These are phyloP conservation scores for Aspergillus nomiae DNA, from an alignment of 2,329 filamentous ascomycete species.

Conservation along the genomic window DNA sequence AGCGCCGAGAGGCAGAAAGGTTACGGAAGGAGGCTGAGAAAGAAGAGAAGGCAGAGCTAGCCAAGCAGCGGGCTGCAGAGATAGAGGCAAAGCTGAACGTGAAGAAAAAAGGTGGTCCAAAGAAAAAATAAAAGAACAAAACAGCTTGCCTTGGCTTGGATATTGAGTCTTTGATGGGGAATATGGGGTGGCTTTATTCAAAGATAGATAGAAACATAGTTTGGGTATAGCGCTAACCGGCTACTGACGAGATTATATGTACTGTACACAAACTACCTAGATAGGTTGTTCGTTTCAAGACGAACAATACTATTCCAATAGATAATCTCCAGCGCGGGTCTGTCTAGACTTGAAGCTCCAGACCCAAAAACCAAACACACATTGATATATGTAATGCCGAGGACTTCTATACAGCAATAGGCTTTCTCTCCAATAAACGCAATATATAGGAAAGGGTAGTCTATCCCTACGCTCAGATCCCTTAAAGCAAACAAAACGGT, in stretches of 20 bases:
- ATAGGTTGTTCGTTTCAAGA: neutral
- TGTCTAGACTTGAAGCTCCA: neutral
- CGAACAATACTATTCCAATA: neutral
- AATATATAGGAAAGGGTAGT: neutral
- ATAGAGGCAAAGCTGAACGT: conserved; percentile 45
- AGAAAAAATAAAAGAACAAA: conserved; percentile 21
- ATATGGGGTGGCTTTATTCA: neutral
- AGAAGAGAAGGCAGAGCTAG: conserved; percentile 50
- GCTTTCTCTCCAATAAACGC: neutral
- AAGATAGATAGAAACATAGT: neutral
- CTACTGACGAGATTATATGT: neutral
- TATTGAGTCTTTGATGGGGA: neutral
- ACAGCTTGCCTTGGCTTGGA: neutral
- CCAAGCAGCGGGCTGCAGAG: conserved; percentile 40
- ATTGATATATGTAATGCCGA: neutral
- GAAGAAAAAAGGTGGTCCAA: conserved; percentile 32
- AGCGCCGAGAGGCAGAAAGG: conserved; percentile 82
- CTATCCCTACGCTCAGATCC: neutral
- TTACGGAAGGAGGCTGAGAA: conserved; percentile 78
- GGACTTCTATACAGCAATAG: neutral
- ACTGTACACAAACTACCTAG: neutral
- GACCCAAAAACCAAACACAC: neutral
- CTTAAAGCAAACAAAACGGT: neutral
- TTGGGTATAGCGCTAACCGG: neutral
- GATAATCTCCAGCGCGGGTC: neutral